Base-by-base conservation (phyloP, 2,329 filamentous ascomycete species). In the Diaporthe sp. region DNA sequence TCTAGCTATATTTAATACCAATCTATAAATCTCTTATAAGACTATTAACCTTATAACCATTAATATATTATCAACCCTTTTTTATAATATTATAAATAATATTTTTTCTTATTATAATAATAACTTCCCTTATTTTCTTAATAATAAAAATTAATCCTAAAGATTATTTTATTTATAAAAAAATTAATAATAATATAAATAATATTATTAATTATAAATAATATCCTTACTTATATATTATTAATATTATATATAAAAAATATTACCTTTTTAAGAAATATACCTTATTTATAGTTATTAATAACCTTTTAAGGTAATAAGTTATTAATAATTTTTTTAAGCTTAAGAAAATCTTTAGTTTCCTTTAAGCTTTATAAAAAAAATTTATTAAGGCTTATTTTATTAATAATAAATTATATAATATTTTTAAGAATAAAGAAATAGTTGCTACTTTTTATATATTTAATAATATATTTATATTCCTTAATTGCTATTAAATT, bases 101-200 rank as follows among this genome's bases (percentile, higher is more conserved):
- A 19, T 17, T 46, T 5, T 19, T 46, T 46, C 34, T 57, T 34
- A 31, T 17, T 34, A 57, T 22, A 10, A 34, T 19, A 57, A 57
- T 57, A 31, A 3, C 7, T 34, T 46, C 2, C 6, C 15, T 1
- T 15, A 7, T 7, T 46, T 22, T 19, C 6, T 46, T 46, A 17
- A 46, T 19, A 6, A 46, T 46, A 19, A 7, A 22, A 12, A 19
- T 57, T 19, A 9, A 57, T 34, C 7, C 1, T 34, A 34, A 22
- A 22, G 12, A 57, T 1, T 31, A 57, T 57, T 57, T 57, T 57
- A 57, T 2, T 4, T 19, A 57, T 9, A 10, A 31, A 8, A 31
- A 3, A 0, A 34, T 22, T n/a, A n/a, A n/a, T n/a, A n/a, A n/a
- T n/a, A n/a, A 17, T 6, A 9, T 10, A 3, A 10, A n/a, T n/a